These are phyloP conservation scores for Suhomyces bolitotheri DNA, from an alignment of 1,139 yeast species.

Conservation along the genomic window DNA sequence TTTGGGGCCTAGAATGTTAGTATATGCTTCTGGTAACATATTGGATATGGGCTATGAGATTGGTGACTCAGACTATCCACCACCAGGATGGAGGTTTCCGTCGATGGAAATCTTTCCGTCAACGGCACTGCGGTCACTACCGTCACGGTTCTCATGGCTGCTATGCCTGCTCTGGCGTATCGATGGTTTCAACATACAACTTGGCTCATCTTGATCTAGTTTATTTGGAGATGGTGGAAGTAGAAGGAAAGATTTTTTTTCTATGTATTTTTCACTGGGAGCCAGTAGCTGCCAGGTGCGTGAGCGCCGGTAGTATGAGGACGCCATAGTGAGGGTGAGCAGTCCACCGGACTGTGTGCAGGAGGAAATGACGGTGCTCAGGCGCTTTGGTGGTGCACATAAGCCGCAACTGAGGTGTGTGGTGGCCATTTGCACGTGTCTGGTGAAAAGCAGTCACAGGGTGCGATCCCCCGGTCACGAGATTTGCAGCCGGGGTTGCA, in stretches of 20 bases:
- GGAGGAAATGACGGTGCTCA: conserved; percentile 1
- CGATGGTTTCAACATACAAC: conserved; percentile 28
- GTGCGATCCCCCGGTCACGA: not conserved
- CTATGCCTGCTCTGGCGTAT: not conserved
- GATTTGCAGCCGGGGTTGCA: not conserved
- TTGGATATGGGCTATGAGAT: too few species aligned
- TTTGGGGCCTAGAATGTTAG: conserved; percentile 70
- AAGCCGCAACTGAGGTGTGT: not conserved
- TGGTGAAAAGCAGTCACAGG: conserved; percentile 11
- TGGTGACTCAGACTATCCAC: too few species aligned
- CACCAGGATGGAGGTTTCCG: too few species aligned
- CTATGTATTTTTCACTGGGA: conserved; percentile 17
- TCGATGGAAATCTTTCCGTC: too few species aligned
- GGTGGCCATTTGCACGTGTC: conserved; percentile 8
- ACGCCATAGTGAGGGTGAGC: not conserved
- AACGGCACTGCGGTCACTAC: too few species aligned
- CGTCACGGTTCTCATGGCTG: not conserved
- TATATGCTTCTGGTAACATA: conserved; percentile 12
- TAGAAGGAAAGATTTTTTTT: conserved; percentile 21
- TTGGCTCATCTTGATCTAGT: conserved; percentile 36
- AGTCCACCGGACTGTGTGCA: conserved; percentile 9
- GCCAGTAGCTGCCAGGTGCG: conserved; percentile 10
- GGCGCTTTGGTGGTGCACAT: not conserved
- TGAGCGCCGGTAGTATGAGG: conserved; percentile 2
- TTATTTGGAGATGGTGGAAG: conserved; percentile 24